Conservation (phyloP, 139 green algal species). For the Chlorella sp. region DNA sequence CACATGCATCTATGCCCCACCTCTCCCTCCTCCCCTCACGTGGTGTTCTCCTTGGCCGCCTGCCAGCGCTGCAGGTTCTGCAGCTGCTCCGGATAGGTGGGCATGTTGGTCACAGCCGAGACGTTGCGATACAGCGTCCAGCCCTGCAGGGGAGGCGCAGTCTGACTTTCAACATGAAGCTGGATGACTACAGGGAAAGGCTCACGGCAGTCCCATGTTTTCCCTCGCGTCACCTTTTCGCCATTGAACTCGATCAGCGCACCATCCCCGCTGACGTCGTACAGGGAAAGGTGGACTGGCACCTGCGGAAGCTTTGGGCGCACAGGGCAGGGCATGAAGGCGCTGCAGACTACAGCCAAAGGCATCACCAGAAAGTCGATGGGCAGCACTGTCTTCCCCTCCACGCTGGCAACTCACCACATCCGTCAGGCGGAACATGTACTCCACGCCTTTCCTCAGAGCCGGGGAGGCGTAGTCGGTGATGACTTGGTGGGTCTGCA, state of each 20-base stretch:
- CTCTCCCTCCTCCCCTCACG: neutral
- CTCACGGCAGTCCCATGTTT: too few relatives aligned
- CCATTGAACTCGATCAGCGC: neutral
- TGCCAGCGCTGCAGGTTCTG: neutral
- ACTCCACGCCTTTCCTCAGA: neutral
- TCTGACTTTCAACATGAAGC: neutral
- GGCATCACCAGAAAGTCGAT: too few relatives aligned
- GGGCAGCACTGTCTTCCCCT: too few relatives aligned
- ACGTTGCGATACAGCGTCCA: neutral
- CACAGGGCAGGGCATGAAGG: too few relatives aligned
- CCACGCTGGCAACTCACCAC: too few relatives aligned
- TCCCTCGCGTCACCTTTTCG: neutral
- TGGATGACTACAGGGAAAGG: too few relatives aligned
- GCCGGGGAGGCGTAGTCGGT: neutral
- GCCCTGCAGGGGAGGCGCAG: neutral
- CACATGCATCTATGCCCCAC: too few relatives aligned
- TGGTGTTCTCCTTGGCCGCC: neutral
- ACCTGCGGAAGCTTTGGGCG: too few relatives aligned
- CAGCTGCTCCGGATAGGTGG: neutral
- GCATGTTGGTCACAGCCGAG: neutral
- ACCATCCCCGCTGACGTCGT: neutral
- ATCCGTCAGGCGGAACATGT: neutral
- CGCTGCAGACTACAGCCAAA: too few relatives aligned
- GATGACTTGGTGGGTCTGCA: neutral
- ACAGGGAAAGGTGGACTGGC: neutral